Conservation (phyloP, 441 rosid species). For the Hura crepitans region DNA sequence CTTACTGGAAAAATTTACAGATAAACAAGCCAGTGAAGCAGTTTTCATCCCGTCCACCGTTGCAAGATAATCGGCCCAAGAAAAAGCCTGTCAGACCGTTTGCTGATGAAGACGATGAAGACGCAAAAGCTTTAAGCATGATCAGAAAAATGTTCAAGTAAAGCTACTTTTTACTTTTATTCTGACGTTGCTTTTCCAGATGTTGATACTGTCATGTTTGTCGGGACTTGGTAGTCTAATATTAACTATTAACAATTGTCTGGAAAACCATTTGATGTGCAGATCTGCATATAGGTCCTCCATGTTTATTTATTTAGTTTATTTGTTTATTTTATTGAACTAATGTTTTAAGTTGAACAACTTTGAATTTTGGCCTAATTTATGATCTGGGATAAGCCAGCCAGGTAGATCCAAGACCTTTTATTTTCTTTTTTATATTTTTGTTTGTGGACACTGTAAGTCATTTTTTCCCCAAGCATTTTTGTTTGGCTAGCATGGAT, state of each 20-base stretch:
- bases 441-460: neutral
- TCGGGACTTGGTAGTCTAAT: neutral
- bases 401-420: neutral
- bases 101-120: conserved; percentile 42
- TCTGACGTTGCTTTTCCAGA: neutral
- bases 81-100: conserved; percentile 46
- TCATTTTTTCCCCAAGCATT: too few species aligned
- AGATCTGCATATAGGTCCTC: neutral
- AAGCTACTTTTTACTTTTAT: conserved; percentile 8
- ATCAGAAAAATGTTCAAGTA: conserved; percentile 72
- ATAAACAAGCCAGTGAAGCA: conserved; percentile 34
- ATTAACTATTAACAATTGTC: neutral
- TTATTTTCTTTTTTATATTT: neutral
- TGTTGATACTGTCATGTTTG: neutral
- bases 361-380: neutral
- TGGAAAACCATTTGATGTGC: neutral
- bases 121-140: conserved; percentile 45
- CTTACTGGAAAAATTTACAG: conserved; percentile 19
- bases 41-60: conserved; percentile 32
- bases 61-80: conserved; percentile 45
- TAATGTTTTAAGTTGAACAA: neutral
- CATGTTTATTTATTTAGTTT: too few species aligned
- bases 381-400: neutral
- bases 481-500: too few species aligned
- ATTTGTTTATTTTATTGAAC: neutral